Percentiles rank a stretch among this genome's conserved stretches.
Conservation (phyloP, 805 yeast genomes). For the Teunomyces pallodes region DNA sequence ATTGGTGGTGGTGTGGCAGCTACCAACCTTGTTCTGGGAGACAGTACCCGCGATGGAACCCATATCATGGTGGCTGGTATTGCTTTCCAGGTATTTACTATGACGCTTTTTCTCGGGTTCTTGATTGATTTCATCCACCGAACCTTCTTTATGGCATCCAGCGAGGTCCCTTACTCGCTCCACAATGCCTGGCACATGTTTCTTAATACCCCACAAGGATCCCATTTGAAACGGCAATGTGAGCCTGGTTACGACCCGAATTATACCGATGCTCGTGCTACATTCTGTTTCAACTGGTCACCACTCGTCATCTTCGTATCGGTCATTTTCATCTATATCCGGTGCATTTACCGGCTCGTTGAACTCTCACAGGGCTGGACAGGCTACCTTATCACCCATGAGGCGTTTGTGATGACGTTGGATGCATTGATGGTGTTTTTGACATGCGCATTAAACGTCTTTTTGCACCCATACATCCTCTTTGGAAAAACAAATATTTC, state of each 20-base stretch:
- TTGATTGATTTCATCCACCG: constrained; percentile 46
- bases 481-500: constrained; percentile 38
- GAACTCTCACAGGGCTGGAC: constrained; percentile 74
- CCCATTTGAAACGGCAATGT: constrained; percentile 14
- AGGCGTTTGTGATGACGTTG: constrained; percentile 40
- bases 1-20: constrained; percentile 77
- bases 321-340: constrained; percentile 53
- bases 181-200: constrained; percentile 16
- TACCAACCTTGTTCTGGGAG: constrained; percentile 11
- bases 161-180: constrained; percentile 23
- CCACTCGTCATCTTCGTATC: constrained; percentile 47
- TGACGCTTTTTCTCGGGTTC: constrained; percentile 56
- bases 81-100: constrained; percentile 69
- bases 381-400: constrained; percentile 56
- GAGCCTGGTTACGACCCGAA: constrained; percentile 32
- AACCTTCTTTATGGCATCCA: constrained; percentile 31
- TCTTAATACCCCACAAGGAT: constrained; percentile 20
- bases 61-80: constrained; percentile 76
- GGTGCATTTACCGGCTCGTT: constrained; percentile 71
- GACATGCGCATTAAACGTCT: constrained; percentile 18
- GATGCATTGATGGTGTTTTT: constrained; percentile 30
- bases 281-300: constrained; percentile 37
- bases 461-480: constrained; percentile 64
- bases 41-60: constrained; percentile 47
- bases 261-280: constrained; percentile 33